Percentiles rank a stretch among this genome's conserved stretches.
phyloP scores from a whole-genome alignment of 139 green algal genomes.

The Diplosphaera chodatii region DNA sequence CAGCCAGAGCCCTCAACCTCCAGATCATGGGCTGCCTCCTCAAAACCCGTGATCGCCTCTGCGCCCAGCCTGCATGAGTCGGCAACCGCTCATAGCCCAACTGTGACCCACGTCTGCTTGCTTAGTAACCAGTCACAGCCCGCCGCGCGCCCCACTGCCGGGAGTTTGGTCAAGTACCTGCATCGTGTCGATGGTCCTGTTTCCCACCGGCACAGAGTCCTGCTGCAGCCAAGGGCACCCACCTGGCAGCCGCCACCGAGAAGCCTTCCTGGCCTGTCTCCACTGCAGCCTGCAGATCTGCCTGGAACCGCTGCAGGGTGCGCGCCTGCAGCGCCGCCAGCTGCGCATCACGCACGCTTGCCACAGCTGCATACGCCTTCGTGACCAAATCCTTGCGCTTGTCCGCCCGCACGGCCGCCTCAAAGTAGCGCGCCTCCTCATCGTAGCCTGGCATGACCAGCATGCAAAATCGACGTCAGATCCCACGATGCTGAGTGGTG shows the following conservation, averaged over 20 bases:
- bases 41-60: slow-evolving; percentile 29
- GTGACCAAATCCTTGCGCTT: slow-evolving; percentile 59
- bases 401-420: slow-evolving; percentile 52
- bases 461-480: too few relatives aligned
- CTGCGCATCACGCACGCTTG: slow-evolving; percentile 44
- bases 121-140: too few relatives aligned
- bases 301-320: slow-evolving; percentile 32
- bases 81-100: too few relatives aligned
- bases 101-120: too few relatives aligned
- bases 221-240: too few relatives aligned
- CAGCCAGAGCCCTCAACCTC: slow-evolving; percentile 19
- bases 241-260: neutral
- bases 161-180: too few relatives aligned
- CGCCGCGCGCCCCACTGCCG: too few relatives aligned
- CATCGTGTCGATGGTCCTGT: too few relatives aligned
- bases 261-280: neutral
- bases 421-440: slow-evolving; percentile 85
- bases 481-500: too few relatives aligned
- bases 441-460: slow-evolving; percentile 81
- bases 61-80: slow-evolving; percentile 9
- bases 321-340: slow-evolving; percentile 32
- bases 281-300: slow-evolving; percentile 16
- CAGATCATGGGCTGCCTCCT: slow-evolving; percentile 12
- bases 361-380: slow-evolving; percentile 39
- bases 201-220: too few relatives aligned